Evolutionary conservation across 2,329 filamentous ascomycete species (phyloP).

Genomic region (Elsinoe fawcettii): DNA sequence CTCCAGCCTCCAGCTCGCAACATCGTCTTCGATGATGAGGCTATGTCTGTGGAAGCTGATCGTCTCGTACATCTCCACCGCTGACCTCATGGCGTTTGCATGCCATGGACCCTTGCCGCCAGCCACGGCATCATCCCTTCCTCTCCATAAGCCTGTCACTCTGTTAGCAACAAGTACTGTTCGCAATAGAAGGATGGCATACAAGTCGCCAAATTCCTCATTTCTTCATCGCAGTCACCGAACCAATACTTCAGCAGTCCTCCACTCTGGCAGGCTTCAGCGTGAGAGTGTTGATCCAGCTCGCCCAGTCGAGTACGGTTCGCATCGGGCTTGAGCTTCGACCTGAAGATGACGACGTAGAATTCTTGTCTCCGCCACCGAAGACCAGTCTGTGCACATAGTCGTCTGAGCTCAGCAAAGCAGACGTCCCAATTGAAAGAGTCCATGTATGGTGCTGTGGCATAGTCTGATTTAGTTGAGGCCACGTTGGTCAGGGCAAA

Average conservation of each 20-base stretch:
- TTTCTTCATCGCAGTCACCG: constrained; percentile 59
- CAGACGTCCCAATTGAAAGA: constrained; percentile 71
- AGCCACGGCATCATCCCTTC: constrained; percentile 53
- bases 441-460: constrained; percentile 62
- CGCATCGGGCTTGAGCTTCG: constrained; percentile 58
- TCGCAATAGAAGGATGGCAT: constrained; percentile 16
- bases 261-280: constrained; percentile 69
- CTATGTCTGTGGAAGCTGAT: constrained; percentile 35
- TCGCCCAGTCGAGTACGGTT: constrained; percentile 62
- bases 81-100: constrained; percentile 44
- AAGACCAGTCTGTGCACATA: constrained; percentile 43
- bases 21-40: constrained; percentile 60
- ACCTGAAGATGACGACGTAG: constrained; percentile 80
- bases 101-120: constrained; percentile 53
- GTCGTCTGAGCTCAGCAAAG: constrained; percentile 48
- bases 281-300: constrained; percentile 71
- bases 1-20: constrained; percentile 46
- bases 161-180: constrained; percentile 13
- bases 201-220: constrained; percentile 72
- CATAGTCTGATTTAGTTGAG: constrained; percentile 62
- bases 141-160: constrained; percentile 58
- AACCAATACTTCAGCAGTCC: constrained; percentile 94
- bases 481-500: constrained; percentile 59
- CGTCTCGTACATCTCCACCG: constrained; percentile 38
- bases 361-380: constrained; percentile 58